Evolutionary conservation across 257 asterid species (phyloP).

Genomic region (Ilex asprella): DNA sequence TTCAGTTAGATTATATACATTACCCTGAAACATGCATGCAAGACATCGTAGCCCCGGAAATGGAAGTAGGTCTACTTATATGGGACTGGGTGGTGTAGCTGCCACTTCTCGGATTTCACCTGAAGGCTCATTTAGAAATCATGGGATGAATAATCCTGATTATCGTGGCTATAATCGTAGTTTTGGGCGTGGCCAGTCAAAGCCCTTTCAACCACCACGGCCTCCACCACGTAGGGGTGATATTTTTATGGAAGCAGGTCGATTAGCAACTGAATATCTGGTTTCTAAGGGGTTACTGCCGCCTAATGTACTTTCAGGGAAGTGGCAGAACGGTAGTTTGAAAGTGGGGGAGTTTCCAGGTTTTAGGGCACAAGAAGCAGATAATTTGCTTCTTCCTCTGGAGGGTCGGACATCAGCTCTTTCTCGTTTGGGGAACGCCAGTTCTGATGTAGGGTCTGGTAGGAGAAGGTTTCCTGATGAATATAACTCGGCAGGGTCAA

Average conservation of each 20-base stretch:
- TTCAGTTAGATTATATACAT: background rate
- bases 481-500: constrained; percentile 35
- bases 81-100: constrained; percentile 54
- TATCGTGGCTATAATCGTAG: constrained; percentile 54
- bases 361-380: constrained; percentile 39
- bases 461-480: constrained; percentile 61
- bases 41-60: constrained; percentile 67
- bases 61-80: constrained; percentile 59
- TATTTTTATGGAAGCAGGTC: constrained; percentile 84
- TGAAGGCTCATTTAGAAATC: constrained; percentile 63
- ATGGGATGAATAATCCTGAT: constrained; percentile 49
- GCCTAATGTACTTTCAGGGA: constrained; percentile 63
- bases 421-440: constrained; percentile 56
- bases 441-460: constrained; percentile 37
- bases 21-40: constrained; percentile 47
- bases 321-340: constrained; percentile 45
- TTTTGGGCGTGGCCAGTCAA: constrained; percentile 60
- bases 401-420: constrained; percentile 53
- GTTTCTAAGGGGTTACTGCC: constrained; percentile 75
- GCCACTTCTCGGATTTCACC: constrained; percentile 60
- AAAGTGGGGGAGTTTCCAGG: constrained; percentile 34
- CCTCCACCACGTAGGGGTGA: constrained; percentile 46
- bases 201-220: constrained; percentile 44
- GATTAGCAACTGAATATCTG: constrained; percentile 80
- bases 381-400: constrained; percentile 20